Evolutionary conservation across 169 alveolate genomes (phyloP).

Genomic region (Sarcocystis neurona): DNA sequence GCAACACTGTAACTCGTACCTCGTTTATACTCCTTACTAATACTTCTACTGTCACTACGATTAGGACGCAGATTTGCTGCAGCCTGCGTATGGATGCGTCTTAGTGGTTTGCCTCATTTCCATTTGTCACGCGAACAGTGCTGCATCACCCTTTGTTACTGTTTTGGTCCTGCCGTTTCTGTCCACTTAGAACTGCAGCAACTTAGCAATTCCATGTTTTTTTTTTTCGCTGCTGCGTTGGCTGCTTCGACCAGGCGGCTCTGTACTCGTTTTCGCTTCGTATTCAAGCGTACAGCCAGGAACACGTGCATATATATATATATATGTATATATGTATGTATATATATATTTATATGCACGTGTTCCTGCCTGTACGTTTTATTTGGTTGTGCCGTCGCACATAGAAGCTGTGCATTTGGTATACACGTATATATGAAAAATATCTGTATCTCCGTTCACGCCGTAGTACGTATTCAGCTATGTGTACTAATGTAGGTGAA

Average conservation of each 20-base stretch:
- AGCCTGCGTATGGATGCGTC: too few species aligned
- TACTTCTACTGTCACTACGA: neutral
- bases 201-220: neutral
- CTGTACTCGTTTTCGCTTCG: neutral
- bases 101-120: neutral
- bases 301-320: neutral
- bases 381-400: neutral
- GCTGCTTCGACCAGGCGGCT: neutral
- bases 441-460: neutral
- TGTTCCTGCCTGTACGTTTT: neutral
- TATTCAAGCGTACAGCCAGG: neutral
- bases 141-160: neutral
- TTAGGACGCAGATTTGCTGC: neutral
- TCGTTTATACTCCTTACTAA: neutral
- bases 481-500: neutral
- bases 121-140: neutral
- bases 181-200: neutral
- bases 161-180: neutral
- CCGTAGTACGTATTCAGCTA: neutral
- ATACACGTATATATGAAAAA: neutral
- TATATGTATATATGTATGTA: neutral
- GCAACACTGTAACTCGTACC: neutral
- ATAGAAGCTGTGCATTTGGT: neutral
- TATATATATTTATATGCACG: neutral
- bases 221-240: neutral